These are phyloP conservation scores for Mycena galericulata DNA, from an alignment of 768 basidiomycete genomes.

Conservation along the genomic window DNA sequence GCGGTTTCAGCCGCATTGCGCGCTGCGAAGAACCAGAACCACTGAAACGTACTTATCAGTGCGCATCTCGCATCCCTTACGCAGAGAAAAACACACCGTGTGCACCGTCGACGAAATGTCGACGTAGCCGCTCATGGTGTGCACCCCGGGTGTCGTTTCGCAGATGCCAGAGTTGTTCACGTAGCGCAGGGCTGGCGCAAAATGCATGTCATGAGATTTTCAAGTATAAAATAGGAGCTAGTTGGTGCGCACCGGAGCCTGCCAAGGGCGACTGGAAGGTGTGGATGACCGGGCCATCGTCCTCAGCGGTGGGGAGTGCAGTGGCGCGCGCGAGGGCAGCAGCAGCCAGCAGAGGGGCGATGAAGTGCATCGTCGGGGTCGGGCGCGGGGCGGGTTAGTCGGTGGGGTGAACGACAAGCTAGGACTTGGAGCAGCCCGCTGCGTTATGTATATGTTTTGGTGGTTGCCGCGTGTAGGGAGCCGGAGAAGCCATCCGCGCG, in stretches of 20 bases:
- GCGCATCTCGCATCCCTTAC: not conserved
- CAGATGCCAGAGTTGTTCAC: constrained; percentile 63
- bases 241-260: constrained; percentile 10
- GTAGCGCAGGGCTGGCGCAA: constrained; percentile 33
- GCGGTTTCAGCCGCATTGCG: constrained; percentile 68
- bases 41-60: constrained; percentile 50
- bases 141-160: constrained; percentile 63
- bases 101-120: constrained; percentile 61
- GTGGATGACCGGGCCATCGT: constrained; percentile 15
- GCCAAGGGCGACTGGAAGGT: constrained; percentile 10
- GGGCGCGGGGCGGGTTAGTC: not conserved
- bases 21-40: constrained; percentile 83
- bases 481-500: not conserved
- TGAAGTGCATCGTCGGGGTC: constrained; percentile 24
- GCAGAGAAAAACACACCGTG: constrained; percentile 50
- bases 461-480: not conserved
- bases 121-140: constrained; percentile 62
- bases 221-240: no score
- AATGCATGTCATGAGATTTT: no score
- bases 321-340: constrained; percentile 17
- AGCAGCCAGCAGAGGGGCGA: constrained; percentile 15
- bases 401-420: constrained; percentile 3
- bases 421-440: not conserved
- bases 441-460: not conserved
- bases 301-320: not conserved